phyloP scores from a whole-genome alignment of 495 filamentous ascomycete species.

The Talaromyces proteolyticus region DNA sequence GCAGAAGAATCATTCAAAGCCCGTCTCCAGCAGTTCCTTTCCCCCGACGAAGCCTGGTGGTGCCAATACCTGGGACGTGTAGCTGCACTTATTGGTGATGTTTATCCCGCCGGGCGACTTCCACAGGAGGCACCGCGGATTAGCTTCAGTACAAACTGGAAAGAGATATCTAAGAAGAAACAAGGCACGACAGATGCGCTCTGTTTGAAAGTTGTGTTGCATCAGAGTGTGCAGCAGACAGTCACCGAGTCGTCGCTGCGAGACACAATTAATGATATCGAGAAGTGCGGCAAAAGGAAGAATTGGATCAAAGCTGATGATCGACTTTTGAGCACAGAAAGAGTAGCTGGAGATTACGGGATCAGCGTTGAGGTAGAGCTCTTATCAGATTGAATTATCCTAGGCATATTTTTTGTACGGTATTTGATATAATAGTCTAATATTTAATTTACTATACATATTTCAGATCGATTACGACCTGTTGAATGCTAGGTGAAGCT shows the following conservation, averaged over 20 bases:
- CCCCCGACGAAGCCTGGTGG: constrained; percentile 51
- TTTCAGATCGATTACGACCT: not conserved
- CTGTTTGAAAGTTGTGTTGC: constrained; percentile 20
- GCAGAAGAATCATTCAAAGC: constrained; percentile 41
- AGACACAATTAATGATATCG: constrained; percentile 33
- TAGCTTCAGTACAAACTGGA: constrained; percentile 23
- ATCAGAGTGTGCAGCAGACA: constrained; percentile 9
- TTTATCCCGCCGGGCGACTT: constrained; percentile 49
- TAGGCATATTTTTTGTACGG: too few relatives aligned
- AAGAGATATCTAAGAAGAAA: constrained; percentile 19
- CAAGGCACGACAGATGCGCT: constrained; percentile 20
- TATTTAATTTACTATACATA: too few relatives aligned
- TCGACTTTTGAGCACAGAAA: not conserved
- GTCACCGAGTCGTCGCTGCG: constrained; percentile 22
- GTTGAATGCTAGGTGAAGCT: not conserved
- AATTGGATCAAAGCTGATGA: constrained; percentile 32
- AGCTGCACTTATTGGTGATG: constrained; percentile 39
- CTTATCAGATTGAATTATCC: not conserved
- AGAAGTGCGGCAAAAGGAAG: constrained; percentile 58
- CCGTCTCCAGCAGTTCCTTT: constrained; percentile 40
- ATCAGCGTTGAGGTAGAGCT: constrained; percentile 15
- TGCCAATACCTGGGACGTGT: constrained; percentile 54
- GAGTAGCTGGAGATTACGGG: constrained; percentile 11
- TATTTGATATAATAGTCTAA: too few relatives aligned
- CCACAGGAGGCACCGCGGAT: constrained; percentile 18